These are phyloP conservation scores for Aspergillus ibericus DNA, from an alignment of 2,329 filamentous ascomycete species.

Conservation along the genomic window DNA sequence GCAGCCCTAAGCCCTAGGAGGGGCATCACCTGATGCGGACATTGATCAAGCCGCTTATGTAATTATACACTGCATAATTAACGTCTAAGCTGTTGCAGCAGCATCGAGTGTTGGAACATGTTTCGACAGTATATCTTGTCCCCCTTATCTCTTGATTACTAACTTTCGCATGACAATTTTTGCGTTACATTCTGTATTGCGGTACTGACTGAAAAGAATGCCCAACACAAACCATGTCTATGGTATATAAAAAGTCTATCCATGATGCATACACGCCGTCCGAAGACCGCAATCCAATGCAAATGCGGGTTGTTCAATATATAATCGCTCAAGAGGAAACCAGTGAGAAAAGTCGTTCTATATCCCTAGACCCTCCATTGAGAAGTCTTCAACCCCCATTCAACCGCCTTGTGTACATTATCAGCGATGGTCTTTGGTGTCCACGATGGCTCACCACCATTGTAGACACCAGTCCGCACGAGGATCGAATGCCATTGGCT, in stretches of 20 bases:
- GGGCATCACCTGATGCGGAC: constrained; percentile 19
- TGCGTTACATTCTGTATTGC: too few relatives aligned
- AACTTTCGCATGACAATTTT: too few relatives aligned
- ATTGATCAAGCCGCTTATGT: not conserved
- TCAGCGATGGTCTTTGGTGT: constrained; percentile 66
- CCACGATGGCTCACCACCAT: constrained; percentile 57
- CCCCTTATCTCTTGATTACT: too few relatives aligned
- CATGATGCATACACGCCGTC: not conserved
- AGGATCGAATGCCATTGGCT: constrained; percentile 77
- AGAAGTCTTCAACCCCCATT: constrained; percentile 67
- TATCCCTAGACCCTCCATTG: constrained; percentile 32
- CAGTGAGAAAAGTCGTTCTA: not conserved
- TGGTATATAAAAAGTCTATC: not conserved
- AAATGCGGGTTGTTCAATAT: not conserved
- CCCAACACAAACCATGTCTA: not conserved
- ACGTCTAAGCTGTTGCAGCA: too few relatives aligned
- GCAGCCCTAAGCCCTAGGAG: constrained; percentile 39
- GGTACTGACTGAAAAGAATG: too few relatives aligned
- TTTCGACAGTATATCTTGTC: too few relatives aligned
- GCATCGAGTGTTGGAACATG: too few relatives aligned
- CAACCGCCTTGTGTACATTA: constrained; percentile 74
- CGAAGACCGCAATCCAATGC: not conserved
- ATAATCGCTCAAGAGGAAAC: not conserved
- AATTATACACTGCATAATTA: not conserved
- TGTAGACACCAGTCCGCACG: constrained; percentile 78